These are phyloP conservation scores for Populus nigra DNA, from an alignment of 345 rosid genomes.

Conservation along the genomic window DNA sequence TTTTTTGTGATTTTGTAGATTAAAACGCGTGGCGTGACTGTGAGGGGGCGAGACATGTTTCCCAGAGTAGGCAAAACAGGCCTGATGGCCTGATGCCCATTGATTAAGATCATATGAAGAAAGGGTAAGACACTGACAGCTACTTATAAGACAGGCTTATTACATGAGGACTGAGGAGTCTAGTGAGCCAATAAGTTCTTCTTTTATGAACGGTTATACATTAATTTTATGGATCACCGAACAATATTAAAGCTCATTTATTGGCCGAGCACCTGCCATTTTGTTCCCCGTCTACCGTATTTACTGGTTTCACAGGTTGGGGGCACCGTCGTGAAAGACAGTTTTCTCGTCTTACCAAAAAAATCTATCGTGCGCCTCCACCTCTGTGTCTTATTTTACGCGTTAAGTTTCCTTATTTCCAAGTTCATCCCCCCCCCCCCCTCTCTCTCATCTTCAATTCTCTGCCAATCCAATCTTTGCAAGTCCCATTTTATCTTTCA, in stretches of 20 bases:
- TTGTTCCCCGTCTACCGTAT: not conserved
- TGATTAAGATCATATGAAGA: not conserved
- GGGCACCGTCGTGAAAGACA: not conserved
- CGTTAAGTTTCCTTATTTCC: not conserved
- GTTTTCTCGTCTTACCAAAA: no score
- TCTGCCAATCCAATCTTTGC: not conserved
- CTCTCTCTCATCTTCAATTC: not conserved
- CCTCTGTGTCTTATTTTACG: not conserved
- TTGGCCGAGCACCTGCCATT: not conserved
- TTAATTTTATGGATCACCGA: not conserved
- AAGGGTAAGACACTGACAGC: not conserved
- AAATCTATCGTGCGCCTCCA: not conserved
- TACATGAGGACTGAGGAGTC: not conserved
- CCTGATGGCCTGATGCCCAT: not conserved
- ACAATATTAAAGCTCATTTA: not conserved
- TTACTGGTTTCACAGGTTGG: constrained; percentile 16
- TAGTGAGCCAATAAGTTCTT: not conserved
- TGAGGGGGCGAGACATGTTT: not conserved
- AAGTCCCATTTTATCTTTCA: not conserved
- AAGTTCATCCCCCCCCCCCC: not conserved
- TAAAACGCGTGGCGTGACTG: not conserved
- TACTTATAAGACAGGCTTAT: not conserved
- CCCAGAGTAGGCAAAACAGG: not conserved
- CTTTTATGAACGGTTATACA: not conserved
- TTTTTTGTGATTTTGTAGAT: not conserved